Base-by-base conservation (phyloP, 768 basidiomycete species). In the Nidula microcarpa region DNA sequence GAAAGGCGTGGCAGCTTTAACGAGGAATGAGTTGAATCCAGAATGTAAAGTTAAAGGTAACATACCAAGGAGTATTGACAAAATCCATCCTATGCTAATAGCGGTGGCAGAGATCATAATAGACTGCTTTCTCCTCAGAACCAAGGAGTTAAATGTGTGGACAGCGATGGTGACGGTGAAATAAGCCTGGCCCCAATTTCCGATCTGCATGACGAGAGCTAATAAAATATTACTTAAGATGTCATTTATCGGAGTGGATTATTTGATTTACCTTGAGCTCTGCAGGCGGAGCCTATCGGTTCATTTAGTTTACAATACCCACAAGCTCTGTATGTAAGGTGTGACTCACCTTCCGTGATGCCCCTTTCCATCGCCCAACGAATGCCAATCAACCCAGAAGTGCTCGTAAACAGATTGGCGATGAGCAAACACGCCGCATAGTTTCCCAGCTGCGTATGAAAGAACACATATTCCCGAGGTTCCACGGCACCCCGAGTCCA, bases 381-480 rank as follows among this genome's bases (percentile, higher is more conserved):
- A 47, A 84, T 57, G 34, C 77, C 75, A 47, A 89, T 73, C 7
- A 86, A 64, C 37, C 83, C 85, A 50, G 83, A 74, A 13, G 74
- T 49, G 33, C 77, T 74, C 53, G 70, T 79, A 62, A 84, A 68
- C 50, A 80, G 68, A 63, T 88, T 84, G 55, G 78, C 77, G 30
- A 84, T 57, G 55, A 89, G 71, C 52, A 91, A 72, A 60, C 81
- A 87, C 37, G 72, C 75, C n/a, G 80, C 77, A 63, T 88, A 89
- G 48, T 79, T 77, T 1, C 89, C 89, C 11, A 89, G 76, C 56
- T 87, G 86, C 6, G 86, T 87, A 53, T 78, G 76, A 66, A 90
- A 87, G 66, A 89, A 88, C 54, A 81, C 69, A 41, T 76, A 79
- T 64, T 83, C 82, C 33, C 69, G 68, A 14, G 74, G 62, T 54